A percentile compares a stretch with the other conserved stretches of the same genome.
These are phyloP conservation scores for Gossypium australe DNA, from an alignment of 345 rosid genomes.

Conservation along the genomic window DNA sequence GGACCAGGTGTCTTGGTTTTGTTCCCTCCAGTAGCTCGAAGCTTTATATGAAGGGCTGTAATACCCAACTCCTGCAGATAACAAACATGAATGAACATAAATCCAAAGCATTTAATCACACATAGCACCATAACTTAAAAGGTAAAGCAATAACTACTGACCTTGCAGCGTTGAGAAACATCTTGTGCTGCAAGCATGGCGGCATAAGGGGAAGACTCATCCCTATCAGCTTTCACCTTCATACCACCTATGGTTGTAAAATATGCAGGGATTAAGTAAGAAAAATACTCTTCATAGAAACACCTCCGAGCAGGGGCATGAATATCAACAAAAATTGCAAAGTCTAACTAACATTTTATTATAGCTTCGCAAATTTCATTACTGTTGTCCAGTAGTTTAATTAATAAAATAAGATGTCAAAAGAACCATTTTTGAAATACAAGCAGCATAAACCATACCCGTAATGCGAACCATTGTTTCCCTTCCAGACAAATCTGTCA, in stretches of 20 bases:
- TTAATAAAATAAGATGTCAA: neutral
- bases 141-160: slow-evolving; percentile 5
- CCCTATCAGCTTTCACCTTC: slow-evolving; percentile 9
- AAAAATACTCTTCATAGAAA: neutral
- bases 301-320: neutral
- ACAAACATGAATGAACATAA: neutral
- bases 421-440: neutral
- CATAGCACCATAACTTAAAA: neutral
- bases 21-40: slow-evolving; percentile 46
- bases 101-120: neutral
- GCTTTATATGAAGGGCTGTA: slow-evolving; percentile 52
- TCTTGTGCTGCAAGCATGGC: slow-evolving; percentile 85
- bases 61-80: slow-evolving; percentile 63
- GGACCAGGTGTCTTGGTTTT: slow-evolving; percentile 86
- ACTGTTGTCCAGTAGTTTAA: neutral
- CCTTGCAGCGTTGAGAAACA: slow-evolving; percentile 82
- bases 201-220: neutral
- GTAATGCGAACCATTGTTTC: slow-evolving; percentile 19
- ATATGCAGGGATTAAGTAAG: neutral
- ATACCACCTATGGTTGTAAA: slow-evolving; percentile 42
- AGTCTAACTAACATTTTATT: neutral
- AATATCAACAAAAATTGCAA: neutral
- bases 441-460: slow-evolving; percentile 31
- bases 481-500: slow-evolving; percentile 72
- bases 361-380: neutral